A percentile compares a stretch with the other conserved stretches of the same genome.
phyloP scores from a whole-genome alignment of 768 basidiomycete genomes.

The Pisolithus microcarpus region DNA sequence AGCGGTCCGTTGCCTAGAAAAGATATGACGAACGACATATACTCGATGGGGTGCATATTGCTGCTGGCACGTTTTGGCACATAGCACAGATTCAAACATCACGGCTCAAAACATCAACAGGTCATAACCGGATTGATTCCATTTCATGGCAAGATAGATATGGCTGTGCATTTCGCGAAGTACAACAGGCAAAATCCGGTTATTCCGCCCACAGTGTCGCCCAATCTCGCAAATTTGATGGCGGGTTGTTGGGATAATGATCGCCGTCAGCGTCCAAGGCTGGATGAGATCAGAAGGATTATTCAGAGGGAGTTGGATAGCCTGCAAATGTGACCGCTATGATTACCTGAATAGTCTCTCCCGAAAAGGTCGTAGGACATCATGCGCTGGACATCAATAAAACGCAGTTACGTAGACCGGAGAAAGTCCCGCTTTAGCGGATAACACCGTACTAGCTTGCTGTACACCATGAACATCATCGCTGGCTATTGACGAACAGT shows the following conservation, averaged over 20 bases:
- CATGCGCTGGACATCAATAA: no score
- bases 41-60: constrained; percentile 18
- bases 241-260: constrained; percentile 1
- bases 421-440: no score
- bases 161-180: neutral
- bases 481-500: no score
- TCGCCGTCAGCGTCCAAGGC: neutral
- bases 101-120: neutral
- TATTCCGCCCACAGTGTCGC: neutral
- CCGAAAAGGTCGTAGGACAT: no score
- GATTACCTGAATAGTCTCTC: no score
- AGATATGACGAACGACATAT: constrained; percentile 8
- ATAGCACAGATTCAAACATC: neutral
- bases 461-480: no score
- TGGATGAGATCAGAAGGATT: neutral
- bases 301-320: neutral
- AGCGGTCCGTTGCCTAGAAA: neutral
- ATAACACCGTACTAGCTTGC: no score
- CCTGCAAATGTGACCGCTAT: neutral
- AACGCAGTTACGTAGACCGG: no score
- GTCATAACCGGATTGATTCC: constrained; percentile 4
- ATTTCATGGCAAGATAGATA: neutral
- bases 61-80: constrained; percentile 9
- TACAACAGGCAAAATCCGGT: neutral
- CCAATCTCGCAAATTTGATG: constrained; percentile 1